Evolutionary conservation across 495 filamentous ascomycete genomes (phyloP), one percentile per base, ranked within the genome.

Genomic region (Pseudomonodictys pantanalensis): DNA sequence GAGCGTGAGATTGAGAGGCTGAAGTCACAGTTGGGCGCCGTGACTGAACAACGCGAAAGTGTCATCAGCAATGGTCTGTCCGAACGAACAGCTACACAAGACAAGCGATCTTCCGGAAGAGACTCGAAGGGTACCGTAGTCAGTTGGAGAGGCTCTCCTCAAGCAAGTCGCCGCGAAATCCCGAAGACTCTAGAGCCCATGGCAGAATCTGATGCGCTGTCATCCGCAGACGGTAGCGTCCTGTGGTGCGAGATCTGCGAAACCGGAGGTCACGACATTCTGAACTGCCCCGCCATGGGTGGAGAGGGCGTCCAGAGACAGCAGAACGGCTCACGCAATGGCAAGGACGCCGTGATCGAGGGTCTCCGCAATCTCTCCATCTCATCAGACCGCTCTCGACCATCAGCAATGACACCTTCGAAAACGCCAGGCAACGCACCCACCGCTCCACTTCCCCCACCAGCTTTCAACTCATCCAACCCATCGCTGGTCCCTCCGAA

Each of bases 241-340:
- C 79, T 92, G 56, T 96, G 92, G 89, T 97, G 92, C 75, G 92
- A 97, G 74, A 92, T 97, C 47, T 96, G 92, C 72, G 92, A 97
- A 73, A 88, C 87, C 1, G 78, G 80, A n/a, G 92, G 92, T 15
- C 92, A 97, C 65, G 92, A 97, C 62, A 95, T 97, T 59, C 74
- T 97, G 32, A 93, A 85, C 18, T 97, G 92, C 76, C 90, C 89
- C 12, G 61, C 58, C 8, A 67, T 59, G 58, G 60, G 58, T 18
- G 52, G 56, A 8, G 62, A 59, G 29, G 60, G 50, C 32, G 58
- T 43, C 4, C 22, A 39, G 3, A 58, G 51, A 30, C 43, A 52
- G 1, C 52, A 48, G 17, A 48, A 30, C 52, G 30, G 58, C 20
- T 66, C 61, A 32, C 67, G 70, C 24, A 76, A 67, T 8, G 77